Evolutionary conservation across 2,329 filamentous ascomycete species (phyloP), one percentile per base, ranked within the genome.

Genomic region (Albophoma yamanashiensis): DNA sequence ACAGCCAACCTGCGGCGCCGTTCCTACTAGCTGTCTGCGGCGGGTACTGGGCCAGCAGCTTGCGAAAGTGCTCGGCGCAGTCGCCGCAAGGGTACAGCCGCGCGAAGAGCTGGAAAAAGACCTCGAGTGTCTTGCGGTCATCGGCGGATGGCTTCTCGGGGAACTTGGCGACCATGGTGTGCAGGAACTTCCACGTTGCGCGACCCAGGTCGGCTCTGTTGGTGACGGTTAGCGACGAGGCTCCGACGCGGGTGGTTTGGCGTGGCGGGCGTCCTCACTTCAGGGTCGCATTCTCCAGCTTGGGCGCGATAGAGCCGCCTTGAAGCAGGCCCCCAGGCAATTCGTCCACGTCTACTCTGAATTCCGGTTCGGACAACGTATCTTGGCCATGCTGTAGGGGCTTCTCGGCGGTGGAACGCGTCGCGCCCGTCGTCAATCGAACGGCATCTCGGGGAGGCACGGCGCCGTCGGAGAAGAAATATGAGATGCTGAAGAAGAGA

Each of bases 261-360:
- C 50, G 38, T 27, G 45, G 42, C 38, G 57, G 47, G 6, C 14
- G n/a, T 2, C 8, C 79, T 57, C 77, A 88, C 86, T 93, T 94
- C 59, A 85, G 78, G 8, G 90, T 94, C 62, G 88, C 89, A 74
- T 94, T 94, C 69, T 89, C 90, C 58, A 94, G 78, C 74, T 91
- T 92, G 1, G 89, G 87, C 57, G 89, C 89, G 67, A 92, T 93
- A 4, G 86, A 87, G 59, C 84, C 84, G 60, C 89, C 89, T 22
- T 80, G 79, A 27, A 91, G 77, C 22, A 88, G 73, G 52, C 73
- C 73, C 34, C 76, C 72, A 1, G 82, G 74, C 36, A 83, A 65
- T 38, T 70, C 65, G 42, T 71, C 71, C 38, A 83, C 67, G 58
- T 78, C 78, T 27, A 78, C 64, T 22, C 62, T 61, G 64, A 75